Percentiles rank a stretch among this genome's conserved stretches.
Evolutionary conservation across 2,329 filamentous ascomycete genomes (phyloP).

Genomic region (Aspergillus aculeatinus): DNA sequence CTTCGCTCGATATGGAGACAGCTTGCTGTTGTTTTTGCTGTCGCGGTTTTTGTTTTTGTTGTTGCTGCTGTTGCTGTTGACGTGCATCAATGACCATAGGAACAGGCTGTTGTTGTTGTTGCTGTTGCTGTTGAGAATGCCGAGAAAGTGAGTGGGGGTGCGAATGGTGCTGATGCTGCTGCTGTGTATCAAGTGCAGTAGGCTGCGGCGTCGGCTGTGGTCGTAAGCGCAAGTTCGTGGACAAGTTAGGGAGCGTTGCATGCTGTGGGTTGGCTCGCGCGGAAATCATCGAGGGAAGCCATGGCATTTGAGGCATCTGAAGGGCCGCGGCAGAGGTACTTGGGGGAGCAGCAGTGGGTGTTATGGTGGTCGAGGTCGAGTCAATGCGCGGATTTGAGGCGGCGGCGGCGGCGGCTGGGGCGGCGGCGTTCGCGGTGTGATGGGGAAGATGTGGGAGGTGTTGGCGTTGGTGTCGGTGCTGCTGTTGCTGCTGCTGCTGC

Average conservation of each 20-base stretch:
- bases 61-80: slow-evolving; percentile 2
- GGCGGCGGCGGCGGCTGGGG: slow-evolving; percentile 5
- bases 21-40: not conserved
- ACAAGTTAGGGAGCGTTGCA: slow-evolving; percentile 20
- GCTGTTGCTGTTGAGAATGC: not conserved
- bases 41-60: not conserved
- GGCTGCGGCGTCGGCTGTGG: slow-evolving; percentile 13
- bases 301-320: slow-evolving; percentile 27
- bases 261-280: slow-evolving; percentile 14
- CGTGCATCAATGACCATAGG: not conserved
- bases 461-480: not conserved
- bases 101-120: not conserved
- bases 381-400: slow-evolving; percentile 13
- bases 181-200: not conserved
- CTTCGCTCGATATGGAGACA: not conserved
- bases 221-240: slow-evolving; percentile 20
- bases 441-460: slow-evolving; percentile 2
- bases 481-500: not conserved
- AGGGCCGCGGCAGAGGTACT: slow-evolving; percentile 16
- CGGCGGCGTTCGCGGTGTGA: slow-evolving; percentile 1
- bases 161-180: slow-evolving; percentile 3
- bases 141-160: not conserved
- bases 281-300: slow-evolving; percentile 26
- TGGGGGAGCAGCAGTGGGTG: not conserved
- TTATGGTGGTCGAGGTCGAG: slow-evolving; percentile 8